Evolutionary conservation across 2,329 filamentous ascomycete genomes (phyloP), one percentile per base, ranked within the genome.

Genomic region (Thelonectria blattea): DNA sequence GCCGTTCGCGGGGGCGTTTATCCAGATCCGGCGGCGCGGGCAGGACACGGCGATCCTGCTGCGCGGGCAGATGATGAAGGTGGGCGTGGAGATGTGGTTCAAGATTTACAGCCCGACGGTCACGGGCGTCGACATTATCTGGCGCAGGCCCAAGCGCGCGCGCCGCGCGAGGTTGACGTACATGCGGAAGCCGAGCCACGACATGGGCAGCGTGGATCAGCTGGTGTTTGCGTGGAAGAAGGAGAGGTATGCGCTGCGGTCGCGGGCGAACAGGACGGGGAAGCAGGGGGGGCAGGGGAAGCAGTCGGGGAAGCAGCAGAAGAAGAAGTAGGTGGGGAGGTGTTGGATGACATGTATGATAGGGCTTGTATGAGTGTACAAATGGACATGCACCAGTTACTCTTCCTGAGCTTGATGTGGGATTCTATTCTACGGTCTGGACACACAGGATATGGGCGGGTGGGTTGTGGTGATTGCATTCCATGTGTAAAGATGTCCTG

Each of bases 41-140:
- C 86, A 95, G 61, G 94, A 98, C 79, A 96, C 92, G 2, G 91
- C 91, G 5, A 89, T 99, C 56, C 80, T 97, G 61, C 83, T 99
- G 61, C 86, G 95, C 58, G 94, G 94, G 70, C 88, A 96, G 74
- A 80, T 99, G 69, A 93, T 92, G 67, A 87, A 91, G 69, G 87
- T 96, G 7, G 91, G 92, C 62, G 92, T 97, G 61, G 95, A 99
- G 85, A 95, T 97, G 92, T 97, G 92, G 89, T 93, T 91, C 79
- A 99, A 99, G 83, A 83, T 98, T 60, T 98, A 95, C 82, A 91
- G 88, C 73, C 94, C 94, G 62, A 90, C 91, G 73, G 90, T 98
- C 32, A 88, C 91, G 74, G 92, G 91, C 65, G 92, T 99, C 72
- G 94, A 99, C 79, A 90, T 99, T 70, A 91, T 98, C 76, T 92